phyloP scores from a whole-genome alignment of 495 filamentous ascomycete genomes.

The Durotheca rogersii region DNA sequence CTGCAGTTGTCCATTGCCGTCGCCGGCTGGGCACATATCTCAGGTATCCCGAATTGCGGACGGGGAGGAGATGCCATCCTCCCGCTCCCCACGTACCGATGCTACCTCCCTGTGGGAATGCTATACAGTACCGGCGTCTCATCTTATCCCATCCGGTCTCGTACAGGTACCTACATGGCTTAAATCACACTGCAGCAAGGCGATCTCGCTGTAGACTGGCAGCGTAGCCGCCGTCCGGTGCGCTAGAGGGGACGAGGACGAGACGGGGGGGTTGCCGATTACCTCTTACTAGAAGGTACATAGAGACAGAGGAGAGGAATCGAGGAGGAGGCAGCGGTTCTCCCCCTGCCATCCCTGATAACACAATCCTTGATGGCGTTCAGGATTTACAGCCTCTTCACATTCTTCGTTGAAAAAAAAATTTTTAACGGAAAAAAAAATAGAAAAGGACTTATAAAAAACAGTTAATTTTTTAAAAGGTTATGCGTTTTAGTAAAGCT shows the following conservation, averaged over 20 bases:
- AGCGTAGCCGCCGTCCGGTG: conserved; percentile 1
- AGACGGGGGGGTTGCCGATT: too few species aligned
- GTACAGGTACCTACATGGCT: conserved; percentile 4
- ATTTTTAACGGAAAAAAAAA: conserved; percentile 3
- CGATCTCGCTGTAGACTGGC: conserved; percentile 33
- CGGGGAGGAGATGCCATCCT: conserved; percentile 1
- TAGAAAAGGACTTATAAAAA: not conserved
- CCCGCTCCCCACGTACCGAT: conserved; percentile 1
- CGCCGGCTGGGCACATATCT: conserved; percentile 5
- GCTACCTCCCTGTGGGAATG: too few species aligned
- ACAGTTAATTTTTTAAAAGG: too few species aligned
- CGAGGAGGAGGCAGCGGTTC: conserved; percentile 17
- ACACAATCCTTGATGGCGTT: conserved; percentile 36
- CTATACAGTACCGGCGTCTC: too few species aligned
- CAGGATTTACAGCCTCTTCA: too few species aligned
- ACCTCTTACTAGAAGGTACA: too few species aligned
- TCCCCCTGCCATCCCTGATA: conserved; percentile 23
- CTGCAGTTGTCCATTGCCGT: conserved; percentile 20
- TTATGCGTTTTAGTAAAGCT: too few species aligned
- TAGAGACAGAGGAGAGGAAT: conserved; percentile 20
- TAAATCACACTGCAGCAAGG: conserved; percentile 28
- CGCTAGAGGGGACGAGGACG: conserved; percentile 16
- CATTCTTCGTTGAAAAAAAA: too few species aligned
- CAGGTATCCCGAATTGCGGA: conserved; percentile 1
- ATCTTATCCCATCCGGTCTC: not conserved